Evolutionary conservation across 169 alveolate species (phyloP), one percentile per base, ranked within the genome.

Genomic region (Plasmodium cynomolgi): DNA sequence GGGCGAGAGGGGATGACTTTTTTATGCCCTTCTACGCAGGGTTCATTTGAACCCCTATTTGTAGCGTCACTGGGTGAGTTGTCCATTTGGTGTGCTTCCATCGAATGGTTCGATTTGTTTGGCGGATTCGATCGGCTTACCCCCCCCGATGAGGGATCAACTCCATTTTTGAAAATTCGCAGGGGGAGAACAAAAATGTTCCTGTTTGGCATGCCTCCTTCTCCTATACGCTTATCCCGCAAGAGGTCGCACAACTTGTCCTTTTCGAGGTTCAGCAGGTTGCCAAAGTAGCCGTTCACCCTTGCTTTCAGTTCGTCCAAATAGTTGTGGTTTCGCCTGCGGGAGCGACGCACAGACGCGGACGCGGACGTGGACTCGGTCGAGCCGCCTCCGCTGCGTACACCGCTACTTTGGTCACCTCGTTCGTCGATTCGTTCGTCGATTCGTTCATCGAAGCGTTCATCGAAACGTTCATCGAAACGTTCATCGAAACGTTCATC

Each of bases 181-280:
- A 82, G 71, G 33, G 91, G 91, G 23, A 82, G 26, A 82, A 50
- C 33, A 23, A 82, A 50, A 82, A 82, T 58, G 72, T 82, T 82
- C 71, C 71, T 82, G 23, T 37, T 47, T 15, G 26, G 79, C 54
- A 84, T 84, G 79, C 15, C 39, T 0, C 79, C 50, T 74, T 73
- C 84, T 0, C 93, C 93, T 15, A 84, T 84, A 1, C 41, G 20
- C 58, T 33, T 29, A 6, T 47, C 29, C 58, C 62, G 54, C 58
- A 84, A 17, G 26, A 74, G 17, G 29, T 17, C 15, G 23, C 79
- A 6, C 75, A 73, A 7, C 26, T 44, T 31, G 26, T 74, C 37
- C 44, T 84, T 47, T 8, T 84, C 80, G 4, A 74, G 1, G 79
- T 84, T 84, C 3, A 74, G 15, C n/a, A 84, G 54, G 68, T 73